Evolutionary conservation across 2,329 filamentous ascomycete species (phyloP).

Genomic region (Dactylellina sp.): DNA sequence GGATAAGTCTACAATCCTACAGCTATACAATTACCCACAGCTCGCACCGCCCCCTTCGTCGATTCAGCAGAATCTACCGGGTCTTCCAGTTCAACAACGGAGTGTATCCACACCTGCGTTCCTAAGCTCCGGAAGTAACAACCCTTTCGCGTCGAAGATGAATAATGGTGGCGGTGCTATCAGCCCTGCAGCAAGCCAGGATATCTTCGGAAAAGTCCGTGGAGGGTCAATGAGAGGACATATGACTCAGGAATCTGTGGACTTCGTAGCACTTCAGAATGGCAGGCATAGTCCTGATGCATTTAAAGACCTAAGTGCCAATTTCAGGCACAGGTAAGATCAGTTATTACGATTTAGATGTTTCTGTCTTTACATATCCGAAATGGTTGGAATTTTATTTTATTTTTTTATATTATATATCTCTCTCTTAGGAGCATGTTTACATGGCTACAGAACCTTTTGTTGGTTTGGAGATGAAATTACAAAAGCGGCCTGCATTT

Average conservation of each 20-base stretch:
- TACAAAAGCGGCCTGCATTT: constrained; percentile 43
- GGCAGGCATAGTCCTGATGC: constrained; percentile 61
- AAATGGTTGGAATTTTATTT: constrained; percentile 14
- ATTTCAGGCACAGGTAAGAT: constrained; percentile 41
- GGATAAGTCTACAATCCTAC: constrained; percentile 80
- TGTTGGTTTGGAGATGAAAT: constrained; percentile 28
- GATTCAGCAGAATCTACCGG: constrained; percentile 35
- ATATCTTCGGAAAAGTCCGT: constrained; percentile 22
- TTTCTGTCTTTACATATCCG: constrained; percentile 10
- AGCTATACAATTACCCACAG: constrained; percentile 76
- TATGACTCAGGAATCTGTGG: constrained; percentile 60
- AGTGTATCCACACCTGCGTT: constrained; percentile 54
- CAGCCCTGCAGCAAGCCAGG: constrained; percentile 5
- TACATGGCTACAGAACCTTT: constrained; percentile 6
- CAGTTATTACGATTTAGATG: constrained; percentile 6
- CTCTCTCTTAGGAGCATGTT: constrained; percentile 12
- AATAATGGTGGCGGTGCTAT: constrained; percentile 13
- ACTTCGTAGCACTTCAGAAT: constrained; percentile 60
- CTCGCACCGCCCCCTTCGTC: constrained; percentile 63
- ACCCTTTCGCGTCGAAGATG: constrained; percentile 59
- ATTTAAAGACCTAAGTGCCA: constrained; percentile 60
- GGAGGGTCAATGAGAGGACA: constrained; percentile 54
- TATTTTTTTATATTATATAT: not conserved
- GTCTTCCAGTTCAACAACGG: constrained; percentile 42
- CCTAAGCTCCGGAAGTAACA: constrained; percentile 59